Evolutionary conservation across 495 filamentous ascomycete genomes (phyloP), one percentile per base, ranked within the genome.

Genomic region (Cryomyces minteri): DNA sequence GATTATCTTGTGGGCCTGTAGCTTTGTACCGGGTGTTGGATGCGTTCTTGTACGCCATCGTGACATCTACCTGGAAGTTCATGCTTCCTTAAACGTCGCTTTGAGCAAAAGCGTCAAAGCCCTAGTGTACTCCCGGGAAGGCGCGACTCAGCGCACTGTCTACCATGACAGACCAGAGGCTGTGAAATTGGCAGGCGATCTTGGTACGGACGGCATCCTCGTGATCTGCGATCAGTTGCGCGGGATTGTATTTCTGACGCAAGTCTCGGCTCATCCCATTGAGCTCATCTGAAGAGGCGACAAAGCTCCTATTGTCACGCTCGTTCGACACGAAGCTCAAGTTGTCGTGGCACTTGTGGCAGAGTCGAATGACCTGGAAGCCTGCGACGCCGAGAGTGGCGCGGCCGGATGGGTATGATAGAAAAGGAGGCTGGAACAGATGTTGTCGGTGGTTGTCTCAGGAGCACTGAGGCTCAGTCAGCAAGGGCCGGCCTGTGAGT

Each of bases 401-500:
- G 49, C 61, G 61, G 28, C 60, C 57, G 42, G 60, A 62, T 7
- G 60, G 59, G 43, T 62, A 62, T 1, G 60, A 48, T 1, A 58
- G 60, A 56, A 63, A 63, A 6, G 60, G 60, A 1, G 60, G 60
- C 51, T 63, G 62, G 54, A 62, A 62, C 14, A 45, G n/a, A 50
- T 51, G 8, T 48, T 12, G 44, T 62, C 54, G 29, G 44, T 59
- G 47, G 62, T 63, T 31, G 61, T 63, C 14, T 51, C 45, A 12
- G 61, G 61, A 8, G 61, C 58, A 29, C 61, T 51, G 8, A 54
- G 54, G 5, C 40, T 51, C n/a, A 61, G 52, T 54, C 53, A 63
- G 49, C 61, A 63, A 0, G 61, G 52, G 45, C 61, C 57, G 11
- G 32, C 14, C 7, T 41, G 9, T 10, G 7, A 8, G 25, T 6